Evolutionary conservation across 306 rosid species (phyloP), one percentile per base, ranked within the genome.

Genomic region (Senna tora): DNA sequence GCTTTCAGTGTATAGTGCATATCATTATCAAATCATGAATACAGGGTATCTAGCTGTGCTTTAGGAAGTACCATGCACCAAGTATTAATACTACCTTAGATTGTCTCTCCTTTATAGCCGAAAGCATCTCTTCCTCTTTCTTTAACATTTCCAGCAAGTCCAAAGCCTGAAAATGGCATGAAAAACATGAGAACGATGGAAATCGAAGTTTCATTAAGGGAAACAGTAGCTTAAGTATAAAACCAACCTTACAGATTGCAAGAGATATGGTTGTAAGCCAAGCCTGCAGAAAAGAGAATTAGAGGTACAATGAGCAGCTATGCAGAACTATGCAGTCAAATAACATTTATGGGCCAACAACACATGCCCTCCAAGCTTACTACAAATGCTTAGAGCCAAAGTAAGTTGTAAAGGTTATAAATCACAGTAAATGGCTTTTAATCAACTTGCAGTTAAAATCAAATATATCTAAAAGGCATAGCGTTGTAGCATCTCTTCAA

Each of bases 81-180:
- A 61, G 50, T 33, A 34, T 58, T 46, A 66, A 66, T 75, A 68
- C 32, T 85, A 90, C 99, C 99, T 91, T 85, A 19, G 85, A 83
- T 69, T 82, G 87, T 75, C 70, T 91, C 61, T 89, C 91, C 84
- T 89, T 91, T 21, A 91, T 75, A 22, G 94, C 88, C 55, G 84
- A 77, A 64, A 95, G 91, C 90, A 95, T 86, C 69, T 91, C 97
- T 36, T 91, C 96, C 76, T 95, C 99, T 80, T 84, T 89, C 82
- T 89, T 89, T 30, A 95, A 84, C 99, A 89, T 85, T 70, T 95
- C 97, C 72, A 89, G 50, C 46, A 91, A 82, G 86, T 89, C 99
- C 33, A 88, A 59, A 25, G 97, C 87, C 97, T 94, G 87, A 81
- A 47, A 63, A 76, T 58, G 36, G 7, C 49, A 65, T 34, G n/a